Conservation (phyloP, 768 basidiomycete genomes). For the Obba rivulosa region DNA sequence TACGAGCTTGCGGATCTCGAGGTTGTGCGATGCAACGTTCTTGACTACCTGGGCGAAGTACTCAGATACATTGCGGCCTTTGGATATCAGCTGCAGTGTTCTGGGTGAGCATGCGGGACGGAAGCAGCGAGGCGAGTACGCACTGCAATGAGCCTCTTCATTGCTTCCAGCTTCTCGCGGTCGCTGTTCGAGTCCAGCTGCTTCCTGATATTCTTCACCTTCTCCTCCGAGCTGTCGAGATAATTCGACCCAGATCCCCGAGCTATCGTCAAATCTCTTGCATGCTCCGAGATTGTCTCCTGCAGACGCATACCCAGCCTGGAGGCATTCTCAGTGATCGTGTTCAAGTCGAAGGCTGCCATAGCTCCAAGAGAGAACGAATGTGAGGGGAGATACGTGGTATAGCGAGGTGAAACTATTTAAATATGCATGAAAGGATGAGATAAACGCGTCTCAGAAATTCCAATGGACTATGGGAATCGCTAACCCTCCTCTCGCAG, state of each 20-base stretch:
- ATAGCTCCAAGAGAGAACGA: no score
- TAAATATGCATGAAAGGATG: no score
- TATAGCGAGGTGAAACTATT: no score
- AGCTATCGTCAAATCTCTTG: conserved; percentile 63
- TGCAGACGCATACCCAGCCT: conserved; percentile 79
- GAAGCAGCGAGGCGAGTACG: conserved; percentile 25
- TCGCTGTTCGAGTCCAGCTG: conserved; percentile 89
- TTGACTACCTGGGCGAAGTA: conserved; percentile 98
- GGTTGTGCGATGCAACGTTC: conserved; percentile 88
- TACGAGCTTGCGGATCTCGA: conserved; percentile 94
- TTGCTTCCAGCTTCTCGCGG: conserved; percentile 87
- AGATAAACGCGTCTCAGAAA: no score
- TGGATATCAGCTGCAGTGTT: conserved; percentile 75
- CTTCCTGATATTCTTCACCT: conserved; percentile 73
- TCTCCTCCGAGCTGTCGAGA: conserved; percentile 73
- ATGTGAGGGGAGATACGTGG: no score
- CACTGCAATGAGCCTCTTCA: conserved; percentile 93
- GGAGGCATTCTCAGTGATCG: conserved; percentile 76
- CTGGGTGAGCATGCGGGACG: neutral
- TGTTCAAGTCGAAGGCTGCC: conserved; percentile 22
- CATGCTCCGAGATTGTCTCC: conserved; percentile 77
- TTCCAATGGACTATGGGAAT: no score
- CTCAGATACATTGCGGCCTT: conserved; percentile 83
- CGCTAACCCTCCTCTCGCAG: no score
- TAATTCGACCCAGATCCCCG: conserved; percentile 52